Conservation (phyloP, 192 early-diverging fungal genomes). For the Entomortierella beljakovae region DNA sequence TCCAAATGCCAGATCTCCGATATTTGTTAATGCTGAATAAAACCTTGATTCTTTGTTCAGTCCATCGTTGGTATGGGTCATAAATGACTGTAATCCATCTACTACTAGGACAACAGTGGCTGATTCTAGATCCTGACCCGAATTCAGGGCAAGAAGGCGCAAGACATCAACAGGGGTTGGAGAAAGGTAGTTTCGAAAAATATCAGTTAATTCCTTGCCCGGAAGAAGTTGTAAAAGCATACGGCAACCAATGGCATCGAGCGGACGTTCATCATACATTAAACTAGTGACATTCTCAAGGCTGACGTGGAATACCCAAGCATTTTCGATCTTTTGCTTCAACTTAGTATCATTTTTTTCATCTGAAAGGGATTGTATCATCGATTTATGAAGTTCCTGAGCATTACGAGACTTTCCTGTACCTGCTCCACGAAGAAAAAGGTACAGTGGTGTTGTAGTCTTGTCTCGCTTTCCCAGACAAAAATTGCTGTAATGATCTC, state of each 20-base stretch:
- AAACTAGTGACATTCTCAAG: constrained; percentile 39
- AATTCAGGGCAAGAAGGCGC: constrained; percentile 15
- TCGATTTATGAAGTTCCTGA: too few relatives aligned
- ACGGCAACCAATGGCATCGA: constrained; percentile 30
- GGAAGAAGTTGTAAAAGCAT: constrained; percentile 48
- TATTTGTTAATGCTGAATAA: constrained; percentile 33
- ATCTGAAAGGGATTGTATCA: not conserved
- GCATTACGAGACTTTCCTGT: too few relatives aligned
- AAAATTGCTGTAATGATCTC: too few relatives aligned
- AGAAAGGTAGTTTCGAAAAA: constrained; percentile 29
- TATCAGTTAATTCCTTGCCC: constrained; percentile 10
- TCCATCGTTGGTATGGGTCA: constrained; percentile 19
- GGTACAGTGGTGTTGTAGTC: too few relatives aligned
- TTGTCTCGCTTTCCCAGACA: too few relatives aligned
- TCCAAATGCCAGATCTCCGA: constrained; percentile 34
- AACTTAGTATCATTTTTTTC: constrained; percentile 2
- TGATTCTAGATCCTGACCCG: constrained; percentile 19
- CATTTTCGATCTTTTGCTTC: not conserved
- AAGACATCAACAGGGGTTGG: constrained; percentile 29
- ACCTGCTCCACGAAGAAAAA: too few relatives aligned
- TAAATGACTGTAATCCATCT: constrained; percentile 41
- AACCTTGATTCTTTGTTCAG: constrained; percentile 21
- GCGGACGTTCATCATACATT: constrained; percentile 6
- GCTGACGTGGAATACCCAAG: constrained; percentile 51
- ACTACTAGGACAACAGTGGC: constrained; percentile 46